Evolutionary conservation across 805 yeast genomes (phyloP), one percentile per base, ranked within the genome.

Genomic region (Pichia thaimueangensis): DNA sequence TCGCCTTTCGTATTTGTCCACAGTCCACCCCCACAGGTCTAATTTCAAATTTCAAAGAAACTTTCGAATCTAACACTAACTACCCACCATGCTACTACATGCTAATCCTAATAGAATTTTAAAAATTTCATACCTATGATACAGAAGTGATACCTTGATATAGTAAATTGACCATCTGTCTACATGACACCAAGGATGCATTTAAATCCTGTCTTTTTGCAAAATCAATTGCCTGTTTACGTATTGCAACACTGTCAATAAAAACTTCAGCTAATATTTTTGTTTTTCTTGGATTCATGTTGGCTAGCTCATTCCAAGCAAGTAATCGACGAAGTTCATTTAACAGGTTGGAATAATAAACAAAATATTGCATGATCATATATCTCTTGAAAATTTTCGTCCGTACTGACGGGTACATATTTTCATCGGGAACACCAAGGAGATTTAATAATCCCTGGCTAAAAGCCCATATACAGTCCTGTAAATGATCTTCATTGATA

Each of bases 391-490:
- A 49, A 49, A 51, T 49, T 6, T 46, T 47, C 16, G 51, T 35
- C 27, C 63, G 45, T 11, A 53, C 21, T n/a, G 31, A 31, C 7
- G 62, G 62, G 1, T 60, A 43, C 55, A 58, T 47, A 23, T 49
- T 50, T 2, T 39, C 49, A 25, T 51, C 49, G 1, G 62, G 61
- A 4, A 22, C 35, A 8, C 37, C 41, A 4, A 42, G 11, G 5
- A 34, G 15, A 21, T 52, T 53, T 4, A 55, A 42, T n/a, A 49
- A 42, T 13, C 45, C 29, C 37, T 54, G 59, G n/a, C 43, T 43
- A 28, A 54, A 56, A 2, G 59, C 45, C 54, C 58, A 54, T 37
- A 53, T 43, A 24, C 54, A 50, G 38, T 61, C 64, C 20, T 47
- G 33, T 8, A 48, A 21, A 6, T 35, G 5, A 4, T 25, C 29